Evolutionary conservation across 805 yeast species (phyloP).

Genomic region (Starmerella vaccinii): DNA sequence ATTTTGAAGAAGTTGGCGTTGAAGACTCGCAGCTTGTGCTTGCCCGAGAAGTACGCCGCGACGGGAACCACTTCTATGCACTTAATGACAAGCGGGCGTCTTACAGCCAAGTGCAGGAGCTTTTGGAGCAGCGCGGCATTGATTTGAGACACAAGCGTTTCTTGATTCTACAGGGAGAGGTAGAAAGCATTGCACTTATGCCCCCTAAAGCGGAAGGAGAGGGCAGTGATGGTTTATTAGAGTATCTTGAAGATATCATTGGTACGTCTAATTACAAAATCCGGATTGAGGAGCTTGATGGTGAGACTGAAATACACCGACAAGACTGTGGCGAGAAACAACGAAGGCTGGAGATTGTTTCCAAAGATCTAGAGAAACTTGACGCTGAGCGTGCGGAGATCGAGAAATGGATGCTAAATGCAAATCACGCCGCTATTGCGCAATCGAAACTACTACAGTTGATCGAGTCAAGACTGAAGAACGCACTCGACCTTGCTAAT

Average conservation of each 20-base stretch:
- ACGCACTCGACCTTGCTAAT: not conserved
- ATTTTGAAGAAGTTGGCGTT: slow-evolving; percentile 48
- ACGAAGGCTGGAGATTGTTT: slow-evolving; percentile 66
- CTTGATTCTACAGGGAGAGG: slow-evolving; percentile 93
- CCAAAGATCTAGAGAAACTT: slow-evolving; percentile 54
- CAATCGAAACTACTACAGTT: slow-evolving; percentile 49
- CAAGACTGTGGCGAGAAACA: slow-evolving; percentile 75
- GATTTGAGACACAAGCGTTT: slow-evolving; percentile 93
- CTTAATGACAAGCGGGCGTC: slow-evolving; percentile 60
- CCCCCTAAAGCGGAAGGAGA: slow-evolving; percentile 91
- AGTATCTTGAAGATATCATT: slow-evolving; percentile 90
- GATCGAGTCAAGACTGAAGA: not conserved
- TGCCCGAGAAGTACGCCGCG: slow-evolving; percentile 59
- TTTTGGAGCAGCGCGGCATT: slow-evolving; percentile 71
- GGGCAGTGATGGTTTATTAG: slow-evolving; percentile 85
- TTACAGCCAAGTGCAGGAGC: slow-evolving; percentile 66
- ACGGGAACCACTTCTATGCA: slow-evolving; percentile 51
- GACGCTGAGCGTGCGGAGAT: slow-evolving; percentile 62
- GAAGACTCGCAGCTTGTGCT: slow-evolving; percentile 55
- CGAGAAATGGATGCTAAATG: slow-evolving; percentile 50
- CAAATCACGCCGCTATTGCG: slow-evolving; percentile 47
- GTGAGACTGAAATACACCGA: slow-evolving; percentile 60
- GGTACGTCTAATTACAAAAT: slow-evolving; percentile 83
- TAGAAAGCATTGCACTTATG: slow-evolving; percentile 97
- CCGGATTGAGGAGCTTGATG: slow-evolving; percentile 54